These are phyloP conservation scores for Brettanomyces sp. DNA, from an alignment of 805 yeast genomes.

Conservation along the genomic window DNA sequence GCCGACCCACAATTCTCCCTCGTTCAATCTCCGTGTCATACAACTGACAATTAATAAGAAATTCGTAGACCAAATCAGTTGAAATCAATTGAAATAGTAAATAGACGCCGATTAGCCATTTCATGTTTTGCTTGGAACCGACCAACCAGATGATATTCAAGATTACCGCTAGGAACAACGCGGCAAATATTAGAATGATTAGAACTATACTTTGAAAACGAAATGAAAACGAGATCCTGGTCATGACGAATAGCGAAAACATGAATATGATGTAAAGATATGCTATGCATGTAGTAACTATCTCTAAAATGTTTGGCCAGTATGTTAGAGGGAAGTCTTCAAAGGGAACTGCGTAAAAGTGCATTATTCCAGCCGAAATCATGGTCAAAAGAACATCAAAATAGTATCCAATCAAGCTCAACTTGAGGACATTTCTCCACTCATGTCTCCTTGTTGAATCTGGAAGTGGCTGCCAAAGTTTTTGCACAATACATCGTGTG, in stretches of 20 bases:
- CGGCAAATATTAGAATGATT: slow-evolving; percentile 31
- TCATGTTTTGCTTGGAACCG: slow-evolving; percentile 29
- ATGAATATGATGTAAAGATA: slow-evolving; percentile 22
- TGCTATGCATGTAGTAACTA: slow-evolving; percentile 23
- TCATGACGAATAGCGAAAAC: slow-evolving; percentile 30
- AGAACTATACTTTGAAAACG: slow-evolving; percentile 37
- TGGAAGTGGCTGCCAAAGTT: neutral
- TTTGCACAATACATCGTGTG: slow-evolving; percentile 7
- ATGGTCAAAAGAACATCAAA: neutral
- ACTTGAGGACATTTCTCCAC: neutral
- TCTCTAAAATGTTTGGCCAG: slow-evolving; percentile 20
- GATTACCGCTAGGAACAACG: slow-evolving; percentile 27
- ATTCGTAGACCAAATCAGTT: slow-evolving; percentile 54
- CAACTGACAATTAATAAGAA: slow-evolving; percentile 47
- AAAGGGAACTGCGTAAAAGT: neutral
- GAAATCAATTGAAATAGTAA: slow-evolving; percentile 41
- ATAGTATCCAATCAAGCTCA: neutral
- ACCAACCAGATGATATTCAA: slow-evolving; percentile 18
- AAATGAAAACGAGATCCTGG: slow-evolving; percentile 35
- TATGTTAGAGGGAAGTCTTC: slow-evolving; percentile 11
- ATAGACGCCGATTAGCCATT: slow-evolving; percentile 39
- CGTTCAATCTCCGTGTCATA: slow-evolving; percentile 42
- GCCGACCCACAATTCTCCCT: slow-evolving; percentile 53
- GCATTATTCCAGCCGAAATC: slow-evolving; percentile 3
- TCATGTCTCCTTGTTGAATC: neutral